Percentiles rank a stretch among this genome's conserved stretches.
Evolutionary conservation across 139 green algal genomes (phyloP).

Genomic region (Haematococcus lacustris): DNA sequence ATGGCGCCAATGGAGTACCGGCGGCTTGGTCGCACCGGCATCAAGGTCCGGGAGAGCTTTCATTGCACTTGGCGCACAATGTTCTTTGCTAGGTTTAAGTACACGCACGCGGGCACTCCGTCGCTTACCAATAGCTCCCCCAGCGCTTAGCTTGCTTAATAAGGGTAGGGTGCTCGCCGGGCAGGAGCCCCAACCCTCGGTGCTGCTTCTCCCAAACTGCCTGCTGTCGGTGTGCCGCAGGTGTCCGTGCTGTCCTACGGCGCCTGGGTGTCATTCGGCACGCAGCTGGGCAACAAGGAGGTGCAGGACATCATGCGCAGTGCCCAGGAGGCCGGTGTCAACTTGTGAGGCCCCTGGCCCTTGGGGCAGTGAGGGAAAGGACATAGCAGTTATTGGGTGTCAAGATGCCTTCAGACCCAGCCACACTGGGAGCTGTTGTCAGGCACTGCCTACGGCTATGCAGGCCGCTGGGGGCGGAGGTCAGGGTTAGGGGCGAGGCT

Average conservation of each 20-base stretch:
- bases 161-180: too few relatives aligned
- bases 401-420: not conserved
- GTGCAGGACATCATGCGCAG: conserved; percentile 57
- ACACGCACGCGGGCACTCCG: too few relatives aligned
- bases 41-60: conserved; percentile 25
- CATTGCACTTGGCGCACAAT: too few relatives aligned
- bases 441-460: too few relatives aligned
- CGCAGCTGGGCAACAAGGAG: conserved; percentile 38
- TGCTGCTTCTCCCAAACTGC: not conserved
- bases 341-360: too few relatives aligned
- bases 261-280: conserved; percentile 60
- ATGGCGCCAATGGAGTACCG: conserved; percentile 50
- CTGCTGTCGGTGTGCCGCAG: conserved; percentile 15
- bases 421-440: too few relatives aligned
- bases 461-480: too few relatives aligned
- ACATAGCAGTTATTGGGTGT: not conserved
- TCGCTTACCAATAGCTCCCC: too few relatives aligned
- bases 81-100: too few relatives aligned
- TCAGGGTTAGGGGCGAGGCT: too few relatives aligned
- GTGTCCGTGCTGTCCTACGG: conserved; percentile 58
- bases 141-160: too few relatives aligned
- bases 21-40: conserved; percentile 41
- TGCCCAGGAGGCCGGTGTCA: conserved; percentile 50
- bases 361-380: conserved; percentile 15
- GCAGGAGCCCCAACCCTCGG: too few relatives aligned